A percentile compares a stretch with the other conserved stretches of the same genome.
Conservation (phyloP, 2,329 filamentous ascomycete genomes). For the Aspergillus viridinutans region DNA sequence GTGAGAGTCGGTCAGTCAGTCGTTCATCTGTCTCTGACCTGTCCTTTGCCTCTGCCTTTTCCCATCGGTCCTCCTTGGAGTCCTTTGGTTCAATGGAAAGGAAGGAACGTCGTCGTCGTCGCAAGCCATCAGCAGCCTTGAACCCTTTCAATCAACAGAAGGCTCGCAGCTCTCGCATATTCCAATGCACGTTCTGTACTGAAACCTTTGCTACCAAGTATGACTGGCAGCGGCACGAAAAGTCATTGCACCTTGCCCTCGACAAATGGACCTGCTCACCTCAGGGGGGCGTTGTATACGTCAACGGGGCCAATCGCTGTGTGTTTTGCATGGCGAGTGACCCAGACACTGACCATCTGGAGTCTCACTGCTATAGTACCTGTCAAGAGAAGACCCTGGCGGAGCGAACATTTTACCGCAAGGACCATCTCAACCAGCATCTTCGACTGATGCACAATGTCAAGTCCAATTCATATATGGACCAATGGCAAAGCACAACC, state of each 20-base stretch:
- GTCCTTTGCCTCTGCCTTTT: conserved; percentile 54
- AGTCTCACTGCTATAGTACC: conserved; percentile 55
- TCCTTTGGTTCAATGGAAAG: conserved; percentile 56
- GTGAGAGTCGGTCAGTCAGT: conserved; percentile 50
- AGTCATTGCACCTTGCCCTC: conserved; percentile 53
- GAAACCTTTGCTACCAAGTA: conserved; percentile 56
- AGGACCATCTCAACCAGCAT: conserved; percentile 61
- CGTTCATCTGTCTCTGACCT: conserved; percentile 51
- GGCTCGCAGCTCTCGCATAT: conserved; percentile 43
- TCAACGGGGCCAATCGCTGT: conserved; percentile 51
- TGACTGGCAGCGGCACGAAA: conserved; percentile 58
- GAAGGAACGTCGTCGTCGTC: conserved; percentile 56
- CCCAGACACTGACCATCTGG: conserved; percentile 54
- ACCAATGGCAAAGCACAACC: conserved; percentile 55
- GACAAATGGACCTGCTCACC: conserved; percentile 60
- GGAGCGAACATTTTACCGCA: conserved; percentile 59
- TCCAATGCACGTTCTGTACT: conserved; percentile 57
- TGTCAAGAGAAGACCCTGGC: conserved; percentile 59
- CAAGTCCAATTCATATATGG: conserved; percentile 53
- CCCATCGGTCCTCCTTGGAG: conserved; percentile 51
- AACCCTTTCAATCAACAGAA: conserved; percentile 40
- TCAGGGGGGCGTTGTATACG: conserved; percentile 49
- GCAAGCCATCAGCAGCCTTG: conserved; percentile 44
- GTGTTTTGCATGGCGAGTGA: conserved; percentile 56
- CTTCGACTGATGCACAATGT: conserved; percentile 57